Base-by-base conservation (phyloP, 192 early-diverging fungal genomes). In the Umbelopsis sp. region DNA sequence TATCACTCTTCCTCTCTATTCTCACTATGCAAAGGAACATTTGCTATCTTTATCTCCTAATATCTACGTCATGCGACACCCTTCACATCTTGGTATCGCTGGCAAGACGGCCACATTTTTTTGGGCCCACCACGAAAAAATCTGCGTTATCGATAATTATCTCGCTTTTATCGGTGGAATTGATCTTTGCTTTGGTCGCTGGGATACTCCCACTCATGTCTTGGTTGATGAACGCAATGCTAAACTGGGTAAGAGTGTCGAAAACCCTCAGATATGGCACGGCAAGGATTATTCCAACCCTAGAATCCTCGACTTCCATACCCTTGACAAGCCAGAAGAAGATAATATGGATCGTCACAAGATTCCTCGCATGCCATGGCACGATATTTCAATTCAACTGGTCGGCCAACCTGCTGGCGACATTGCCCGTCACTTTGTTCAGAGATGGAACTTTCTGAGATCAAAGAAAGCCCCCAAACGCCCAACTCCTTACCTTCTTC, bases 61-160 rank as follows among this genome's bases (percentile, higher is more conserved):
- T 73, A 94, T 95, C 69, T 85, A 80, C 77, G 90, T 95, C 1
- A 87, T 92, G 68, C 86, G 94, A 10, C 90, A 95, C 69, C 92
- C 92, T 11, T 89, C 91, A 51, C 90, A 91, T 66, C 69, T 87
- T 32, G 89, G 89, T 41, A 86, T 88, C 2, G 88, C 90, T 31
- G 80, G 87, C 74, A 86, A 86, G 73, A 80, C 81, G 2, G 84
- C 81, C 21, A 82, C 84, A 0, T 81, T 85, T 9, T 92, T 92
- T 84, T 95, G 93, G 93, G 93, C 94, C 4, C 91, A 93, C 74
- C 91, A 92, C 73, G 91, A 91, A 66, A 95, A 95, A 74, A 86
- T 92, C 49, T 86, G 89, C 14, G 83, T 93, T 0, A 78, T 95
- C 2, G 94, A 95, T 77, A 87, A 89, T 67, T 89, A 87, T 43